A percentile compares a stretch with the other conserved stretches of the same genome.
Evolutionary conservation across 768 basidiomycete species (phyloP).

Genomic region (Cubamyces sp.): DNA sequence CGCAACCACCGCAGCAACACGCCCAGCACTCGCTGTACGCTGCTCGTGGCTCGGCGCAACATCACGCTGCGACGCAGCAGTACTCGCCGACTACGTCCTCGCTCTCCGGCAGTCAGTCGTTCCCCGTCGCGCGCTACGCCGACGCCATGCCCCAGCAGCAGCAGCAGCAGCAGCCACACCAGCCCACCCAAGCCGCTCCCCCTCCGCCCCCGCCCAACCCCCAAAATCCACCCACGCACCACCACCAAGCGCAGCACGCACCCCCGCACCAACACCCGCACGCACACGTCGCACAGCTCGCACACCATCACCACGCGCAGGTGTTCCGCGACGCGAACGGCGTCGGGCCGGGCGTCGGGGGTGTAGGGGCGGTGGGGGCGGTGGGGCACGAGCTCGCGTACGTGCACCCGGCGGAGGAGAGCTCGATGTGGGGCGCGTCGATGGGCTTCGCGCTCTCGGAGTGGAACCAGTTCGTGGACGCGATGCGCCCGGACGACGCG

Average conservation of each 20-base stretch:
- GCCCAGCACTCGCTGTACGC: background rate
- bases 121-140: slow-evolving; percentile 9
- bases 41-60: slow-evolving; percentile 3
- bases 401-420: slow-evolving; percentile 60
- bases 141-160: background rate
- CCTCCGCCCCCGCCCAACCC: no score
- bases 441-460: slow-evolving; percentile 78
- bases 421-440: slow-evolving; percentile 74
- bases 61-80: slow-evolving; percentile 2
- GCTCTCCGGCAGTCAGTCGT: slow-evolving; percentile 7
- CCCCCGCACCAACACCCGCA: slow-evolving; percentile 15
- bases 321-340: slow-evolving; percentile 3
- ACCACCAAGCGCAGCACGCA: background rate
- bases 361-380: background rate
- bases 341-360: background rate
- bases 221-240: no score
- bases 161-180: slow-evolving; percentile 1
- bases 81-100: slow-evolving; percentile 1
- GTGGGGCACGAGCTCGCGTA: slow-evolving; percentile 19
- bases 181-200: background rate
- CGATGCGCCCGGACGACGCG: slow-evolving; percentile 47
- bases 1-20: background rate
- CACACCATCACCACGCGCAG: slow-evolving; percentile 19
- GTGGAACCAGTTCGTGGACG: slow-evolving; percentile 70
- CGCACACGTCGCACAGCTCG: slow-evolving; percentile 11